These are phyloP conservation scores for Pogostemon cablin DNA, from an alignment of 257 asterid genomes.

Conservation along the genomic window DNA sequence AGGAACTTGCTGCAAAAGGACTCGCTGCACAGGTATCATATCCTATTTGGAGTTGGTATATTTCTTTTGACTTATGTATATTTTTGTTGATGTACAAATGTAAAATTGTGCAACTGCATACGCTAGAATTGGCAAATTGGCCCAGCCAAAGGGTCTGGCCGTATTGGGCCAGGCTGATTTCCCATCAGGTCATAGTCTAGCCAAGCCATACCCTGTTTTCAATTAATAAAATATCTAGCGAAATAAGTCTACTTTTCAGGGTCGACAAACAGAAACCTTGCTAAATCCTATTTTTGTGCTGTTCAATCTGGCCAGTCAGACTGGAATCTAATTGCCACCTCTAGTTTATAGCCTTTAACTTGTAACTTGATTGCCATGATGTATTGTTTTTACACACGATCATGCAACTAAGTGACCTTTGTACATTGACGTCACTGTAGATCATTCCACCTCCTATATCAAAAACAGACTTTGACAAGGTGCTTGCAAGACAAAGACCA, in stretches of 20 bases:
- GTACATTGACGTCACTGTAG: conserved; percentile 45
- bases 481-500: conserved; percentile 85
- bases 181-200: too few relatives aligned
- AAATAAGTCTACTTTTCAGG: not conserved
- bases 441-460: conserved; percentile 92
- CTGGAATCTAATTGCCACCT: not conserved
- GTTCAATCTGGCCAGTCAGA: not conserved
- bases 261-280: not conserved
- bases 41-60: not conserved
- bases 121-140: not conserved
- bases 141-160: not conserved
- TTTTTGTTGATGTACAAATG: conserved; percentile 2
- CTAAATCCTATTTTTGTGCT: not conserved
- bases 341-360: not conserved
- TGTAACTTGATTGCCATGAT: not conserved
- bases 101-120: not conserved
- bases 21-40: conserved; percentile 74
- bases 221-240: too few relatives aligned
- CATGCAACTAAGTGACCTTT: conserved; percentile 9
- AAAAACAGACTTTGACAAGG: conserved; percentile 87
- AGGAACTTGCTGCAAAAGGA: conserved; percentile 83
- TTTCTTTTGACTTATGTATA: conserved; percentile 1
- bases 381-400: not conserved
- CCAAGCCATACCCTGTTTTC: too few relatives aligned
- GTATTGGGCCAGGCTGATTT: too few relatives aligned